Evolutionary conservation across 2,329 filamentous ascomycete species (phyloP).

Genomic region (Curvularia hawaiiensis): DNA sequence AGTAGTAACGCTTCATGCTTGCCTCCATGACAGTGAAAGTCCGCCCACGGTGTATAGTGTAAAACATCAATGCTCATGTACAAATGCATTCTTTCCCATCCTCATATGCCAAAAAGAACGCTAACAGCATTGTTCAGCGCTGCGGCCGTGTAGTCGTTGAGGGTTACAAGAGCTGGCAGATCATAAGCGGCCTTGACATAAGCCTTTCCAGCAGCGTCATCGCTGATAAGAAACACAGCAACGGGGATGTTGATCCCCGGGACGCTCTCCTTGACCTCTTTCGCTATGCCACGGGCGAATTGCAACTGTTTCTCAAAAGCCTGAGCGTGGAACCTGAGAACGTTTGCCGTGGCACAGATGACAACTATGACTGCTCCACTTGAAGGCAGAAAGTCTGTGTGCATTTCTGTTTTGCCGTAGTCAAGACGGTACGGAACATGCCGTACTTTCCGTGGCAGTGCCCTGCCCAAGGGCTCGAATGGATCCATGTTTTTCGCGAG

Average conservation of each 20-base stretch:
- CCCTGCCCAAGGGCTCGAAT: slow-evolving; percentile 72
- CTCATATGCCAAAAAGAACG: slow-evolving; percentile 32
- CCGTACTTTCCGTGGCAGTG: slow-evolving; percentile 65
- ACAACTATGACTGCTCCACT: slow-evolving; percentile 67
- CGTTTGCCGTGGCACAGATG: slow-evolving; percentile 41
- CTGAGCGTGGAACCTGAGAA: slow-evolving; percentile 26
- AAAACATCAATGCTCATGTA: neutral
- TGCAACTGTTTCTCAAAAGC: slow-evolving; percentile 40
- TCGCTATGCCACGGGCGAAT: slow-evolving; percentile 34
- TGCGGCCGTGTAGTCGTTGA: slow-evolving; percentile 36
- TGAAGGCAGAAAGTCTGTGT: slow-evolving; percentile 66
- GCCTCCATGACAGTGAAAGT: neutral
- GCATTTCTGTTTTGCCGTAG: slow-evolving; percentile 66
- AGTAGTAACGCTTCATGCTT: neutral
- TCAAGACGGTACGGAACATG: slow-evolving; percentile 74
- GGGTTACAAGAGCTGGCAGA: slow-evolving; percentile 36
- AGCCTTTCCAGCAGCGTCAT: slow-evolving; percentile 15
- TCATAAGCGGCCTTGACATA: slow-evolving; percentile 32
- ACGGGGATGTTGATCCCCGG: slow-evolving; percentile 29
- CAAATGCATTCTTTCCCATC: neutral
- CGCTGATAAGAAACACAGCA: slow-evolving; percentile 35
- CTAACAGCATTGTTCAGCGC: slow-evolving; percentile 34
- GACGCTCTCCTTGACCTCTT: slow-evolving; percentile 21
- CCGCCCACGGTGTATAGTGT: neutral
- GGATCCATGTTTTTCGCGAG: slow-evolving; percentile 62